Evolutionary conservation across 2,329 filamentous ascomycete genomes (phyloP).

Genomic region (Pseudocercospora fijiensis): DNA sequence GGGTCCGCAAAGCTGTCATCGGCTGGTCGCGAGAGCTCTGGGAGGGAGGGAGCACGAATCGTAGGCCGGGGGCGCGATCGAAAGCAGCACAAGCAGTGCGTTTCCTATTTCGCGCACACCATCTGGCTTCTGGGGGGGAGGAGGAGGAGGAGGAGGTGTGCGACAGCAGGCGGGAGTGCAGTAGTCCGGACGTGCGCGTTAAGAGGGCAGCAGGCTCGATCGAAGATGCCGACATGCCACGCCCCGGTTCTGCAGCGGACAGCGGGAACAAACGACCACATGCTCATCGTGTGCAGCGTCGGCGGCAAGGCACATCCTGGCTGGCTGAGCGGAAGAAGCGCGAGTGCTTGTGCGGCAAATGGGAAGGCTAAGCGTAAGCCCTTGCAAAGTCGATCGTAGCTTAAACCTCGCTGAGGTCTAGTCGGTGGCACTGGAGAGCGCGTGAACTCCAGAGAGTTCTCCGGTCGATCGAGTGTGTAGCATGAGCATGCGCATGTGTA

Average conservation of each 20-base stretch:
- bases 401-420: background rate
- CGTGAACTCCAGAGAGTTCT: conserved; percentile 5
- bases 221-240: too few species aligned
- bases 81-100: background rate
- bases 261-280: conserved; percentile 3
- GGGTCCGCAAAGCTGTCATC: background rate
- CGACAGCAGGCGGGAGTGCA: background rate
- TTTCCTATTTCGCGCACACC: background rate
- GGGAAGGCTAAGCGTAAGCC: background rate
- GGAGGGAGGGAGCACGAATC: background rate
- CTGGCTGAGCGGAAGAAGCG: background rate
- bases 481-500: background rate
- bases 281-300: background rate
- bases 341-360: background rate
- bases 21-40: background rate
- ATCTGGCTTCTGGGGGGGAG: too few species aligned
- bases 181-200: background rate
- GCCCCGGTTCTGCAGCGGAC: background rate
- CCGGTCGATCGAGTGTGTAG: background rate
- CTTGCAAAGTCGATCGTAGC: background rate
- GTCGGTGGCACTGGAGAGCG: background rate
- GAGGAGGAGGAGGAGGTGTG: conserved; percentile 6
- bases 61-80: background rate
- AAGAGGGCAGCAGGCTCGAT: background rate
- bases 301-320: conserved; percentile 1